Evolutionary conservation across 1,284 basidiomycete genomes (phyloP), one percentile per base, ranked within the genome.

Genomic region (Puccinia sorghi): DNA sequence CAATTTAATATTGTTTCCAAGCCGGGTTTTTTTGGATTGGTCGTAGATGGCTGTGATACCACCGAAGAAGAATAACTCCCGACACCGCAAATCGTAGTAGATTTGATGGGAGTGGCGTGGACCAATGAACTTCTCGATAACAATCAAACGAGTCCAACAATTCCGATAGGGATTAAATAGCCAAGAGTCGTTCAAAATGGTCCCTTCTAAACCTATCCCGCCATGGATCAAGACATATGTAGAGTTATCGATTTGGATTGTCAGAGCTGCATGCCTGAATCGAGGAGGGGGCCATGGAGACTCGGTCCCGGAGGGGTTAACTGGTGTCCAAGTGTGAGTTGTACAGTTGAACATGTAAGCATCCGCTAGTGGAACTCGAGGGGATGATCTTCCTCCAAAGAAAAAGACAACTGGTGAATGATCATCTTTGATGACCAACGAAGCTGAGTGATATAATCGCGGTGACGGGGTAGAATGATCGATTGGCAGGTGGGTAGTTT

Each of bases 101-200:
- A 79, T 63, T 22, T 79, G 76, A 54, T 79, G 76, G 27, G 76
- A 79, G 50, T 79, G 69, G n/a, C 76, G 76, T 20, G 67, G 67
- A 37, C 67, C 76, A 25, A 72, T 66, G 27, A 79, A 1, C 8
- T 50, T 25, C 22, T 72, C 69, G 13, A 79, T 52, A 52, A 7
- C 56, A 32, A 48, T n/a, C 39, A 59, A 67, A 2, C 27, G 54
- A 57, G 27, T 72, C 76, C 76, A 79, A 7, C 15, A 17, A 54
- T 43, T 56, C 32, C 17, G 25, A 27, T 64, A 66, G 61, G 67
- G 41, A 66, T 79, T 69, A 64, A 79, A 79, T 13, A 72, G 27
- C 76, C 76, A 79, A 4, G 69, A n/a, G 70, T 79, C 76, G 3
- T 37, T 11, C 8, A 79, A 32, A 11, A 72, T 72, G 3, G 15